Percentiles rank a stretch among this genome's conserved stretches.
Conservation (phyloP, 768 basidiomycete genomes). For the Mycena belliarum region DNA sequence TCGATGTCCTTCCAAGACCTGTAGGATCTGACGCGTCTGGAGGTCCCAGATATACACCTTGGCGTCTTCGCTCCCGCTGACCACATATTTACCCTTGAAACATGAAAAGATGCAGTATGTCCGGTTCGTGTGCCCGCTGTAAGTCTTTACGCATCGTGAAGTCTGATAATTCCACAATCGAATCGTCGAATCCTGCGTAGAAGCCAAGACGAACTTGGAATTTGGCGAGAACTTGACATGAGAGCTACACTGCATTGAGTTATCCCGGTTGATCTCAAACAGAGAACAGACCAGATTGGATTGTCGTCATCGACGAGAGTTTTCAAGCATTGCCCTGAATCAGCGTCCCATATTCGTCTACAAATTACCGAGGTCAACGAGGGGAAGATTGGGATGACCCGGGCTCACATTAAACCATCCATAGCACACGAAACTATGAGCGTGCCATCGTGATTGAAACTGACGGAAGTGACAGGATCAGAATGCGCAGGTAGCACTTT, state of each 20-base stretch:
- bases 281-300: conserved; percentile 71
- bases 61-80: conserved; percentile 89
- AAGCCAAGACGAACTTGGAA: conserved; percentile 83
- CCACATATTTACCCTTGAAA: conserved; percentile 71
- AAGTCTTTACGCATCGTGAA: conserved; percentile 90
- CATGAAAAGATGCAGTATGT: conserved; percentile 78
- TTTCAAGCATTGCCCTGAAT: conserved; percentile 96
- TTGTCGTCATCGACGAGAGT: conserved; percentile 96
- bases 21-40: conserved; percentile 74
- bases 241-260: conserved; percentile 49
- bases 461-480: conserved; percentile 93
- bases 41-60: conserved; percentile 91
- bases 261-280: neutral
- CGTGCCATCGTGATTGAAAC: conserved; percentile 93
- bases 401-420: conserved; percentile 90
- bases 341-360: conserved; percentile 97
- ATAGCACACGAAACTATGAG: conserved; percentile 93
- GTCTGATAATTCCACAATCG: conserved; percentile 94
- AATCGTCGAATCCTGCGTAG: conserved; percentile 93
- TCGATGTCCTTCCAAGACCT: conserved; percentile 77
- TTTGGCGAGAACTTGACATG: conserved; percentile 92
- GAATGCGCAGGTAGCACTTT: conserved; percentile 94
- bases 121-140: conserved; percentile 82
- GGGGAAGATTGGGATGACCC: conserved; percentile 4
- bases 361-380: conserved; percentile 1